Base-by-base conservation (phyloP, 352 stramenopile genomes). In the Phytophthora ohioensis region DNA sequence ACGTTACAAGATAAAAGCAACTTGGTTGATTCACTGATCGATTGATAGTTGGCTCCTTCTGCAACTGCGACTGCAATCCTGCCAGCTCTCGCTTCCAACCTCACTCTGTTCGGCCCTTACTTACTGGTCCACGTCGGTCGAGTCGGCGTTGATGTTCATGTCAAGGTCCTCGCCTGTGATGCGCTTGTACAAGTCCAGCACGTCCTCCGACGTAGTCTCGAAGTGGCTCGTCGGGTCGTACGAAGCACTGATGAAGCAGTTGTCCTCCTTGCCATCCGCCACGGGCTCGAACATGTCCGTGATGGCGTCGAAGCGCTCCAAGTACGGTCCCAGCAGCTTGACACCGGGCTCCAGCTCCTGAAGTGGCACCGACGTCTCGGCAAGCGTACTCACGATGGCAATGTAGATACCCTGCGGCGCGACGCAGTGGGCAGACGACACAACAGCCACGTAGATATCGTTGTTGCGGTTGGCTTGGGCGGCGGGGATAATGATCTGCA, bases 401-500 rank as follows among this genome's bases (percentile, higher is more conserved):
- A 99, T 95, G 81, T 99, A 99, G 76, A 99, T 98, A 67, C 97
- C 97, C 75, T 93, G 89, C 10, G 97, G 92, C 27, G 96, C 93
- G 41, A 99, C 97, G 55, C 96, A 94, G 77, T 99, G 96, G 15
- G 91, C 87, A 64, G 93, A 91, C 51, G 95, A 98, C 59, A 99
- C 88, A 45, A 98, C 93, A 70, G 93, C 98, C 32, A 99, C 95
- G 85, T 99, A 99, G 62, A 99, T 98, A 81, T 99, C 98, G 83
- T 99, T 98, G 48, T 91, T 82, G 70, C 97, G 95, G 74, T 93
- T 88, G 31, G 98, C 94, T 78, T 99, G 94, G 9, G 90, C 84
- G n/a, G 97, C 97, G 27, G 98, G 98, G 74, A 99, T 99, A 83
- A 99, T 99, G 80, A 99, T 99, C 88, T 99, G 97, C 51, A 97